These are phyloP conservation scores for Xylaria hypoxylon DNA, from an alignment of 2,329 filamentous ascomycete species.

Conservation along the genomic window DNA sequence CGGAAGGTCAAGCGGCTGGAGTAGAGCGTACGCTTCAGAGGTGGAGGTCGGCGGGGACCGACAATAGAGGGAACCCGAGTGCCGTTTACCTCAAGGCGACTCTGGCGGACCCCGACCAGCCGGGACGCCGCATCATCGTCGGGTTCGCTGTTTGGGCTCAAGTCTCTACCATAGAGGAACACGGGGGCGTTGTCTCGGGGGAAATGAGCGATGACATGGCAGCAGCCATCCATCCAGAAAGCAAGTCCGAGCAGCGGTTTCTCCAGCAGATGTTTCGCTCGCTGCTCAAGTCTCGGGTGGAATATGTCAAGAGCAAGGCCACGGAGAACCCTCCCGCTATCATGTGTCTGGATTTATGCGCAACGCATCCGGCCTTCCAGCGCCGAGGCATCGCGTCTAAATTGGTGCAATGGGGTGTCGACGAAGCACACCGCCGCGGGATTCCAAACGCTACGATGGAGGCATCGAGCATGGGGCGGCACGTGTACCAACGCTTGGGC, in stretches of 20 bases:
- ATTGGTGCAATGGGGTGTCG: slow-evolving; percentile 62
- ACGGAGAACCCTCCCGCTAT: slow-evolving; percentile 56
- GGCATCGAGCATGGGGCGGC: slow-evolving; percentile 60
- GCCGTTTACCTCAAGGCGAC: slow-evolving; percentile 67
- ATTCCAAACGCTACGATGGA: slow-evolving; percentile 59
- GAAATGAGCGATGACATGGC: slow-evolving; percentile 51
- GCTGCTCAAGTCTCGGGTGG: slow-evolving; percentile 58
- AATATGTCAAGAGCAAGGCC: slow-evolving; percentile 57
- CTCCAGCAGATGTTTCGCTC: slow-evolving; percentile 58
- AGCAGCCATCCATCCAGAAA: slow-evolving; percentile 55
- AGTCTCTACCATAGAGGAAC: slow-evolving; percentile 60
- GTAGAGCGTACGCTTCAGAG: slow-evolving; percentile 55
- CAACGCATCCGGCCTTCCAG: slow-evolving; percentile 66
- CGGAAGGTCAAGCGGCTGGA: slow-evolving; percentile 55
- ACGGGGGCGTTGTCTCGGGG: slow-evolving; percentile 56
- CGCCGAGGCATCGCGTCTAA: slow-evolving; percentile 59
- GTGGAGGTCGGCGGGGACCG: slow-evolving; percentile 55
- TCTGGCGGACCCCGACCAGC: slow-evolving; percentile 51
- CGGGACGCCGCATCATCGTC: slow-evolving; percentile 53
- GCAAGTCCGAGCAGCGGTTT: slow-evolving; percentile 60
- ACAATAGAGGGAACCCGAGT: slow-evolving; percentile 60
- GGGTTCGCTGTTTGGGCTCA: slow-evolving; percentile 69
- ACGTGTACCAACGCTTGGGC: slow-evolving; percentile 59
- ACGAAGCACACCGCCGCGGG: slow-evolving; percentile 55
- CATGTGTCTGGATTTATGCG: slow-evolving; percentile 64